phyloP scores from a whole-genome alignment of 257 asterid genomes.

The Solanum pinnatisectum region DNA sequence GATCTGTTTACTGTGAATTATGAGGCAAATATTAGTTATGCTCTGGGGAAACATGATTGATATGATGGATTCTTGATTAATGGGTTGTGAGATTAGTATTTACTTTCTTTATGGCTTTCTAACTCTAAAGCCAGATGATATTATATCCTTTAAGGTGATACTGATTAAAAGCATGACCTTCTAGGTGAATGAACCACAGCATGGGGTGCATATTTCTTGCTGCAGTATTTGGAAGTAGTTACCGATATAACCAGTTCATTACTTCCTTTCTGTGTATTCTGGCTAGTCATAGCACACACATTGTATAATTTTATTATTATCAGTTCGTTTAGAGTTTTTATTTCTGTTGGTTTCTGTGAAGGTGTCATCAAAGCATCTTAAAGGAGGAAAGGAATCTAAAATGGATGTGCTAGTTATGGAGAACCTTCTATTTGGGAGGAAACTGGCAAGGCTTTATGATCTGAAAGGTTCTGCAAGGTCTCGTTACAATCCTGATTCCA shows the following conservation, averaged over 20 bases:
- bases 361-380: slow-evolving; percentile 69
- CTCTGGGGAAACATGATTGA: background rate
- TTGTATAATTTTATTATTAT: background rate
- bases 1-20: background rate
- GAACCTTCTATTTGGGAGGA: slow-evolving; percentile 86
- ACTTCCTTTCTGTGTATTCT: background rate
- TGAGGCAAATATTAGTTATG: background rate
- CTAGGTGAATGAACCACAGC: background rate
- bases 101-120: background rate
- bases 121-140: background rate
- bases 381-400: slow-evolving; percentile 89
- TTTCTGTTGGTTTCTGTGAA: slow-evolving; percentile 20
- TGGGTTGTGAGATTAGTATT: background rate
- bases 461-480: slow-evolving; percentile 95
- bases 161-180: background rate
- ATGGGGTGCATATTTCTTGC: background rate
- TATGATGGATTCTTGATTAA: background rate
- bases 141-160: background rate
- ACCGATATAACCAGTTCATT: background rate
- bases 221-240: background rate
- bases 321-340: background rate
- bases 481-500: slow-evolving; percentile 76
- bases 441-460: slow-evolving; percentile 76
- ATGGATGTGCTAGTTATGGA: slow-evolving; percentile 96
- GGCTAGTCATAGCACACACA: background rate